Evolutionary conservation across 257 asterid genomes (phyloP).

Genomic region (Nicotiana tomentosiformis): DNA sequence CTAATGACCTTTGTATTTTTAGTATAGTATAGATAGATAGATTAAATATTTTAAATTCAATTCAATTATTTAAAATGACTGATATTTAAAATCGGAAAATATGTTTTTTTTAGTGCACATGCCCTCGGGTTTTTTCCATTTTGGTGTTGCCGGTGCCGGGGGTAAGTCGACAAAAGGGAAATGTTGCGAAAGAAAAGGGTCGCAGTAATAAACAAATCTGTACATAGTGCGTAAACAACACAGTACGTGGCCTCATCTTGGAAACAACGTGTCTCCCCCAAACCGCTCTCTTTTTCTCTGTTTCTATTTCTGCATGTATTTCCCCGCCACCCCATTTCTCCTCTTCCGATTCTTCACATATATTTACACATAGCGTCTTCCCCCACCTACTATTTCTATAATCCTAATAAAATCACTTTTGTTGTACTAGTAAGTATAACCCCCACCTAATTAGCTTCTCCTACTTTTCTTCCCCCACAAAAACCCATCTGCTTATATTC

Average conservation of each 20-base stretch:
- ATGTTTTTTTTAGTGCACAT: too few species aligned
- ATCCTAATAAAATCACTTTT: background rate
- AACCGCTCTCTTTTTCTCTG: background rate
- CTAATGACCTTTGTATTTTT: too few species aligned
- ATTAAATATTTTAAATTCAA: too few species aligned
- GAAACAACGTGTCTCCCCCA: slow-evolving; percentile 12
- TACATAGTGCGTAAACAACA: background rate
- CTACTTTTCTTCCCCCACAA: background rate
- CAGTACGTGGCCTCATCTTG: slow-evolving; percentile 5
- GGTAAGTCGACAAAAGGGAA: too few species aligned
- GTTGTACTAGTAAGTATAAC: background rate
- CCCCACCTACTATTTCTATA: background rate
- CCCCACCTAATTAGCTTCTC: background rate
- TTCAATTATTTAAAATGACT: too few species aligned
- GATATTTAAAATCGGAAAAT: too few species aligned
- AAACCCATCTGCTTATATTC: background rate
- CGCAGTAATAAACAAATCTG: too few species aligned
- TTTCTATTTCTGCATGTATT: background rate
- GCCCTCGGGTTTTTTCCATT: too few species aligned
- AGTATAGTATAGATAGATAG: too few species aligned
- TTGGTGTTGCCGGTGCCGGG: too few species aligned
- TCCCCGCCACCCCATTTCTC: background rate
- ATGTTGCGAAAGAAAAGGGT: too few species aligned
- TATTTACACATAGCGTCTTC: background rate
- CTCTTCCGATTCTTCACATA: background rate